phyloP scores from a whole-genome alignment of 176 grass and related monocot species.

The Eragrostis nindensis region DNA sequence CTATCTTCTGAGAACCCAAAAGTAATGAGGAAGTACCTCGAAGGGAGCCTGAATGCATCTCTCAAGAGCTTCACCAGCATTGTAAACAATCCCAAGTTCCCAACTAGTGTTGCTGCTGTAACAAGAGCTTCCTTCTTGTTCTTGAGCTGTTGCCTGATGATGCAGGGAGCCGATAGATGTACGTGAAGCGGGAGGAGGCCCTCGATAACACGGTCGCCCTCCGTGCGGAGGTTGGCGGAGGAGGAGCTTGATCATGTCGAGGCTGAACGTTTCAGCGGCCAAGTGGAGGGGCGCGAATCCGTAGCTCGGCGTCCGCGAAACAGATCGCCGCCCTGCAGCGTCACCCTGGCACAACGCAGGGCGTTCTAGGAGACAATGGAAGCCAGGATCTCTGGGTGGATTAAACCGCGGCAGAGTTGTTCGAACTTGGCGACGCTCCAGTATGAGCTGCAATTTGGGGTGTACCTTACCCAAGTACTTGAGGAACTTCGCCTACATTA shows the following conservation, averaged over 20 bases:
- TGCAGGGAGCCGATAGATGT: too few relatives aligned
- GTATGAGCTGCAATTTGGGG: neutral
- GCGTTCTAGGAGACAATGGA: neutral
- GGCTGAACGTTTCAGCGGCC: neutral
- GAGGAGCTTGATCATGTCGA: constrained; percentile 20
- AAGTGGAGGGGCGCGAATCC: neutral
- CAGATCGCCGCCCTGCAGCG: too few relatives aligned
- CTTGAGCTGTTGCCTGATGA: too few relatives aligned
- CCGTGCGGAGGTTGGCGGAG: neutral
- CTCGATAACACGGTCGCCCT: neutral
- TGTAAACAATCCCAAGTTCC: too few relatives aligned
- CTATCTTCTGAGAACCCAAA: too few relatives aligned
- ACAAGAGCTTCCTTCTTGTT: too few relatives aligned
- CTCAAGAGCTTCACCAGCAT: too few relatives aligned
- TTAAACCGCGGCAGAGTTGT: neutral
- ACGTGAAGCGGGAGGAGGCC: neutral
- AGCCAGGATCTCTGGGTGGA: neutral
- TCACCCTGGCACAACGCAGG: neutral
- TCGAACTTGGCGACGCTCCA: neutral
- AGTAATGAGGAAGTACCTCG: too few relatives aligned
- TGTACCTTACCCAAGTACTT: neutral
- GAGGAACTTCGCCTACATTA: neutral
- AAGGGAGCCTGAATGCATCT: too few relatives aligned
- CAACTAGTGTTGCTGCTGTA: too few relatives aligned
- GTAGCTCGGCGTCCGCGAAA: neutral